phyloP scores from a whole-genome alignment of 1,284 basidiomycete species.

The Ustilago cynodontis region DNA sequence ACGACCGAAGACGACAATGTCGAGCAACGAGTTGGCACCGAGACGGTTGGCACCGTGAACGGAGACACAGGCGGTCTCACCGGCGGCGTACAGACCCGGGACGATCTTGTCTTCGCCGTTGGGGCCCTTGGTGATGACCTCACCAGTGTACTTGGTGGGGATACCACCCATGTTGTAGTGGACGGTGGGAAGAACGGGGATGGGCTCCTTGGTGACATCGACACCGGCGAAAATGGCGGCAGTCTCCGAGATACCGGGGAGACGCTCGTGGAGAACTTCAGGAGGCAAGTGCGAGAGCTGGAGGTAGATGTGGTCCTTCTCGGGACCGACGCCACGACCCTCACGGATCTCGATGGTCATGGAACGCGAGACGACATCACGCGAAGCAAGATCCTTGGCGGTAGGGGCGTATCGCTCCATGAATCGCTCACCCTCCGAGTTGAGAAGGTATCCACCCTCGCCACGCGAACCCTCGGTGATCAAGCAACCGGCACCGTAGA shows the following conservation, averaged over 20 bases:
- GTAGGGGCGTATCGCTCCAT: constrained; percentile 99
- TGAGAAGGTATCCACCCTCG: constrained; percentile 98
- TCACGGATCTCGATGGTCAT: constrained; percentile 99
- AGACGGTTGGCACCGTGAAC: constrained; percentile 99
- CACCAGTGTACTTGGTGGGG: constrained; percentile 97
- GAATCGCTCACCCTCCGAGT: constrained; percentile 99
- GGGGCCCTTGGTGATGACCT: constrained; percentile 79
- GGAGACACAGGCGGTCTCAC: constrained; percentile 98
- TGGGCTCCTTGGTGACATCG: constrained; percentile 98
- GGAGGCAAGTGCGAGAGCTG: constrained; percentile 97
- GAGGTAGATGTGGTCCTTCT: constrained; percentile 97
- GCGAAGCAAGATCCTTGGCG: constrained; percentile 98
- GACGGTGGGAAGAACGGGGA: constrained; percentile 73
- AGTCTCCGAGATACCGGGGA: constrained; percentile 99
- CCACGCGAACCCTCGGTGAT: constrained; percentile 99
- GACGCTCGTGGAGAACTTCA: constrained; percentile 93
- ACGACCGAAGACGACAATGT: constrained; percentile 99
- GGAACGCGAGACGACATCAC: constrained; percentile 98
- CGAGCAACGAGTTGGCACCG: constrained; percentile 97
- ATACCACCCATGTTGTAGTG: constrained; percentile 89
- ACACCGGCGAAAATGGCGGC: constrained; percentile 99
- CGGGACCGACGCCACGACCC: constrained; percentile 97
- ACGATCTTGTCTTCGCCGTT: constrained; percentile 92
- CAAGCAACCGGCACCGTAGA: constrained; percentile 98
- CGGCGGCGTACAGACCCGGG: constrained; percentile 96